Evolutionary conservation across 139 green algal genomes (phyloP).

Genomic region (Tetraselmis striata): DNA sequence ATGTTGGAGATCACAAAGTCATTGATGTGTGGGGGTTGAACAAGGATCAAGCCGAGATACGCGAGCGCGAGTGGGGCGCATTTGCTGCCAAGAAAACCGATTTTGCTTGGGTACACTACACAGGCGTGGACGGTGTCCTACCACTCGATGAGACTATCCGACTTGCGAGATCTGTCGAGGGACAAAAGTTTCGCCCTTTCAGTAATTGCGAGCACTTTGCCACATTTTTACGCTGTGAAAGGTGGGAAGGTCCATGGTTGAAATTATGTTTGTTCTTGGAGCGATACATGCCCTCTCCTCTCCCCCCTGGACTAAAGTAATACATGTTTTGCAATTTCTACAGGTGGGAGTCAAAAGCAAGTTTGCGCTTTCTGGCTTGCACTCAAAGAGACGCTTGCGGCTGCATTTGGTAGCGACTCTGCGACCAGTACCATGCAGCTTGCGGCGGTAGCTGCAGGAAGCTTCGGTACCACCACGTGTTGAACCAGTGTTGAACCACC

Average conservation of each 20-base stretch:
- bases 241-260: neutral
- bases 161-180: neutral
- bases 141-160: neutral
- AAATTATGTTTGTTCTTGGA: neutral
- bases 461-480: no score
- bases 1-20: neutral
- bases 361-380: no score
- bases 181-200: neutral
- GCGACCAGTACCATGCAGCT: no score
- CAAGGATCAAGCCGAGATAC: no score
- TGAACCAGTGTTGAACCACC: no score
- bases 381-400: no score
- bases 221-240: neutral
- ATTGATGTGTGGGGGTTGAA: neutral
- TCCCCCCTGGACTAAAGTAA: neutral
- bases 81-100: neutral
- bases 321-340: no score
- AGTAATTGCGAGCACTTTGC: neutral
- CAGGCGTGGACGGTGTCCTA: neutral
- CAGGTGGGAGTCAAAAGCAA: no score
- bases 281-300: neutral
- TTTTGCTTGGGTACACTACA: neutral
- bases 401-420: no score
- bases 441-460: no score
- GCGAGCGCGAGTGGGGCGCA: neutral